Evolutionary conservation across 2,329 filamentous ascomycete genomes (phyloP), one percentile per base, ranked within the genome.

Genomic region (Trichoderma breve): DNA sequence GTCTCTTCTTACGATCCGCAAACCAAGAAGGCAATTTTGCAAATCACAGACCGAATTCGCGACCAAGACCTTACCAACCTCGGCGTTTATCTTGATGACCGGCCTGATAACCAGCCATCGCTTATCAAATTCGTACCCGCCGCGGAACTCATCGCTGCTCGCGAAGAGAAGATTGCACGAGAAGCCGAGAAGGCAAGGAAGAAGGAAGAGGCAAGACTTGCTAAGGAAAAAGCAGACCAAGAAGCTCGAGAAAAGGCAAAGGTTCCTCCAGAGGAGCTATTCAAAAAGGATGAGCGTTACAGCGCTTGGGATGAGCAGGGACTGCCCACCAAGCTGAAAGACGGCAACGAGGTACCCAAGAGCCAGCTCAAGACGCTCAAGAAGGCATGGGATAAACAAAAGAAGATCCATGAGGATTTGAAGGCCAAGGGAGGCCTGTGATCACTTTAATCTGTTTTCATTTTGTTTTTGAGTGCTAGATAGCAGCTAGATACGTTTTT

Each of bases 321-420:
- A 0, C 74, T 97, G 74, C 95, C 95, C 2, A 92, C 88, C 0
- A 93, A 90, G 82, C 89, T 94, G 79, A 90, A 89, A 73, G 90
- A 93, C 36, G 94, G 94, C 0, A 90, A 89, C 73, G 93, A 97
- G 76, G 86, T 98, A 47, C 88, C 93, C 5, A 97, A 97, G 85
- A 92, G 88, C 73, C 88, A 90, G 78, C 78, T 83, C 65, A 98
- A 98, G 87, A 95, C 93, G 84, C 81, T 97, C 76, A 91, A 86
- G 83, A 98, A 98, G 85, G 91, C 94, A 71, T 97, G 93, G 93
- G 92, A 97, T 76, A 90, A 87, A 79, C 95, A 98, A 84, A 96
- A 94, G 86, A 97, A 95, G 86, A 81, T 88, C 72, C 91, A 95
- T 80, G 91, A 95, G 74, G 89, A 91, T 73, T 74, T 81, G 36